phyloP scores from a whole-genome alignment of 108 stramenopile genomes.

The Fragilaria crotonensis region DNA sequence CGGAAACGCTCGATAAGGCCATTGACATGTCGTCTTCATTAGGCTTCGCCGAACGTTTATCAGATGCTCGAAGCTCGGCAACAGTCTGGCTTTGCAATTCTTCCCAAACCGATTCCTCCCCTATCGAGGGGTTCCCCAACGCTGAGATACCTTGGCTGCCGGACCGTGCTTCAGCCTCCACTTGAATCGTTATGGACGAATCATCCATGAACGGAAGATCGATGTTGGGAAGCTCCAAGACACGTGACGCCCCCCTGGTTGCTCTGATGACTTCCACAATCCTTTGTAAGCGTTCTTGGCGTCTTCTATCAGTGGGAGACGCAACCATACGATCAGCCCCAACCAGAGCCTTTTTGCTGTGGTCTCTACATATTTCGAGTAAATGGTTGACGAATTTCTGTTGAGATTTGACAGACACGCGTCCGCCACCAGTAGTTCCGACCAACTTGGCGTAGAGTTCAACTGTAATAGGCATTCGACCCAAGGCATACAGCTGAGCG shows the following conservation, averaged over 20 bases:
- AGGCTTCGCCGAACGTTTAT: neutral
- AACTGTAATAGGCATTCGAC: slow-evolving; percentile 54
- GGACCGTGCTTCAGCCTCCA: slow-evolving; percentile 23
- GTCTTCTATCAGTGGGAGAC: slow-evolving; percentile 14
- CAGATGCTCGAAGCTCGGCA: slow-evolving; percentile 47
- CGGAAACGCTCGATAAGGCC: slow-evolving; percentile 37
- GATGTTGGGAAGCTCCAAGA: slow-evolving; percentile 68
- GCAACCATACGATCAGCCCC: slow-evolving; percentile 71
- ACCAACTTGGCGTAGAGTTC: slow-evolving; percentile 76
- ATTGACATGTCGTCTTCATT: slow-evolving; percentile 24
- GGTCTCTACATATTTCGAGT: slow-evolving; percentile 64
- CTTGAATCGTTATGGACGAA: slow-evolving; percentile 45
- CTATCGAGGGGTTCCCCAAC: slow-evolving; percentile 28
- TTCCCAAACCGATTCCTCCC: slow-evolving; percentile 48
- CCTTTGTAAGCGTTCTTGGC: slow-evolving; percentile 24
- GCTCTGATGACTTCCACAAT: slow-evolving; percentile 38
- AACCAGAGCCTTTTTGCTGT: slow-evolving; percentile 53
- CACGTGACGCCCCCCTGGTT: slow-evolving; percentile 37
- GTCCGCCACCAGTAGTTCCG: slow-evolving; percentile 41
- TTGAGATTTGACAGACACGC: slow-evolving; percentile 70
- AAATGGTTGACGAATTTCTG: slow-evolving; percentile 77
- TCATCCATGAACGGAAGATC: slow-evolving; percentile 59
- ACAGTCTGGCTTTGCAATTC: slow-evolving; percentile 51
- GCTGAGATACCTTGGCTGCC: slow-evolving; percentile 4
- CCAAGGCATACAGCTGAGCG: slow-evolving; percentile 75